Conservation (phyloP, 208 protist species). For the Leishmania aethiopica region DNA sequence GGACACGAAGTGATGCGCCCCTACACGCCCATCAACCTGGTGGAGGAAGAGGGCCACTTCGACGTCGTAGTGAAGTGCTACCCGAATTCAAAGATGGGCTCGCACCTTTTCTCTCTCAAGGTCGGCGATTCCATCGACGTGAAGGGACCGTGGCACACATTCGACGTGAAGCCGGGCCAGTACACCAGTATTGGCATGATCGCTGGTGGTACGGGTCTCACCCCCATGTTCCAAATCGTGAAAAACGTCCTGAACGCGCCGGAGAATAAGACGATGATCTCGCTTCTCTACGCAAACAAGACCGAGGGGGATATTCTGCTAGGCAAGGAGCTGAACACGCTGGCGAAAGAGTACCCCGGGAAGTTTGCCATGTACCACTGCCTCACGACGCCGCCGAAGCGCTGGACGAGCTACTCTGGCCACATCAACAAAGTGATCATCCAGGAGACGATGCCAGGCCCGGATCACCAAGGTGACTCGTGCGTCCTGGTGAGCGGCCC, state of each 20-base stretch:
- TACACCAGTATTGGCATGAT: slow-evolving; percentile 86
- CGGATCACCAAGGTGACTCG: slow-evolving; percentile 31
- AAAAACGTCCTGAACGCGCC: slow-evolving; percentile 58
- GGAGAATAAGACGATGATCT: slow-evolving; percentile 64
- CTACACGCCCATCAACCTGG: slow-evolving; percentile 77
- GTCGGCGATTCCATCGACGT: slow-evolving; percentile 82
- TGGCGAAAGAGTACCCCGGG: slow-evolving; percentile 52
- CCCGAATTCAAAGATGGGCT: slow-evolving; percentile 86
- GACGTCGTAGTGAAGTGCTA: slow-evolving; percentile 87
- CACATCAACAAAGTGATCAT: slow-evolving; percentile 65
- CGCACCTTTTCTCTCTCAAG: slow-evolving; percentile 84
- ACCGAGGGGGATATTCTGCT: slow-evolving; percentile 86
- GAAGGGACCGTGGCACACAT: slow-evolving; percentile 78
- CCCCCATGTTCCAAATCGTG: slow-evolving; percentile 89
- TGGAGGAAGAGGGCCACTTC: slow-evolving; percentile 60
- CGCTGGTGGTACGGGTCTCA: slow-evolving; percentile 89
- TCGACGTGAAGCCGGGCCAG: slow-evolving; percentile 66
- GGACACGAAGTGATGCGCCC: slow-evolving; percentile 72
- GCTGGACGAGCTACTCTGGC: slow-evolving; percentile 70
- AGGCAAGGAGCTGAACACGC: slow-evolving; percentile 54
- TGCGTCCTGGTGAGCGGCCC: slow-evolving; percentile 78
- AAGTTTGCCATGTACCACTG: slow-evolving; percentile 77
- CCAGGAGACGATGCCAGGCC: slow-evolving; percentile 62
- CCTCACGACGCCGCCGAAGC: slow-evolving; percentile 51
- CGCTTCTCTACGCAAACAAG: slow-evolving; percentile 80